These are phyloP conservation scores for Microbotryum silenes-acaulis DNA, from an alignment of 1,284 basidiomycete species.

Conservation along the genomic window DNA sequence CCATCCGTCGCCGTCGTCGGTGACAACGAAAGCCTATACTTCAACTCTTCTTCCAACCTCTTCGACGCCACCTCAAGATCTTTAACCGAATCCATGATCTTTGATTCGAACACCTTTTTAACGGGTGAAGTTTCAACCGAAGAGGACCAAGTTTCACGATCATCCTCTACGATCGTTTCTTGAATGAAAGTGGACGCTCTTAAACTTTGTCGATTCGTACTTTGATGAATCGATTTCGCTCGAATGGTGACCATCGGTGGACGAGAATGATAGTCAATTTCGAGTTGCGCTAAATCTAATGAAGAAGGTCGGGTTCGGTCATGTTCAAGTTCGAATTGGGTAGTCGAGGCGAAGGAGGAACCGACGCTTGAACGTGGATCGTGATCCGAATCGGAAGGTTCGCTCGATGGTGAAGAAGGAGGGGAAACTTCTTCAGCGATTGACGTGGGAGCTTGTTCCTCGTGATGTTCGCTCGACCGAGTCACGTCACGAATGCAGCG, in stretches of 20 bases:
- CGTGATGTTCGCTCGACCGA: neutral
- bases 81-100: neutral
- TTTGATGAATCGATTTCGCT: conserved; percentile 1
- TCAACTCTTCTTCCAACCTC: neutral
- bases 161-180: conserved; percentile 10
- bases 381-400: neutral
- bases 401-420: conserved; percentile 2
- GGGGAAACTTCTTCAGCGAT: conserved; percentile 14
- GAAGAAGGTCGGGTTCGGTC: neutral
- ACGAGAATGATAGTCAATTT: neutral
- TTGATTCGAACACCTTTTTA: neutral
- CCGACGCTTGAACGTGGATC: neutral
- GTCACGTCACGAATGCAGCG: conserved; percentile 9
- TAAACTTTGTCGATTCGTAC: conserved; percentile 2
- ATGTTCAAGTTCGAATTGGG: neutral
- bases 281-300: neutral
- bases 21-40: neutral
- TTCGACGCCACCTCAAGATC: neutral
- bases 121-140: neutral
- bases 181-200: conserved; percentile 7
- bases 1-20: neutral
- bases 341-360: conserved; percentile 1
- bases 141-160: neutral
- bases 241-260: neutral
- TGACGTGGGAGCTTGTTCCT: neutral